Evolutionary conservation across 179 eudicot genomes (phyloP).

Genomic region (Monotropa hypopitys): DNA sequence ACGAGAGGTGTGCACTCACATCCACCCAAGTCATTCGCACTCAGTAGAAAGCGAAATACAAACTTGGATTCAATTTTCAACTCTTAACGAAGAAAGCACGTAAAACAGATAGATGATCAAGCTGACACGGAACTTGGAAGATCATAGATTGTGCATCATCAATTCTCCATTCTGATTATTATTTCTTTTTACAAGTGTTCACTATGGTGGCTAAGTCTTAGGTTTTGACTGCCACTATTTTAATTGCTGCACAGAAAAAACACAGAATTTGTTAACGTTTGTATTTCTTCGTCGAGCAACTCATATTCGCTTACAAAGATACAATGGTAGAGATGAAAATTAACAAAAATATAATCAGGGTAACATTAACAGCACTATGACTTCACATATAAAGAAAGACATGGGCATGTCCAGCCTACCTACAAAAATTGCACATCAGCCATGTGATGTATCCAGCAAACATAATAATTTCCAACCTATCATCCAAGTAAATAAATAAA

Average conservation of each 20-base stretch:
- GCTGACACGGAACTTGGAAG: background rate
- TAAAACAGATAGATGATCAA: background rate
- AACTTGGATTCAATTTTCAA: background rate
- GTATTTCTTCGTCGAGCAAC: background rate
- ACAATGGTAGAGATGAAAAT: background rate
- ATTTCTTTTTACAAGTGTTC: too few relatives aligned
- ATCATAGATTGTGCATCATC: background rate
- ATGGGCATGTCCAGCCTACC: background rate
- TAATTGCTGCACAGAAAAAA: background rate
- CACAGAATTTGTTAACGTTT: background rate
- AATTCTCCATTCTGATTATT: background rate
- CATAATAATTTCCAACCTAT: slow-evolving; percentile 4
- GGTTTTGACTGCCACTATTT: background rate
- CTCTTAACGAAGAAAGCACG: background rate
- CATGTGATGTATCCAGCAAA: slow-evolving; percentile 4
- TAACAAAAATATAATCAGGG: background rate
- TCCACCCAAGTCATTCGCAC: too few relatives aligned
- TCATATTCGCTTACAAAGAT: background rate
- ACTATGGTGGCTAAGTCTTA: background rate
- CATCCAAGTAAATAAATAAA: background rate
- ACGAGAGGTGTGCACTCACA: too few relatives aligned
- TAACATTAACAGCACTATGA: background rate
- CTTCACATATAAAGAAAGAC: background rate
- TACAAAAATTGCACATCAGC: background rate
- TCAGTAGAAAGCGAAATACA: too few relatives aligned